Evolutionary conservation across 2,329 filamentous ascomycete species (phyloP).

Genomic region (Tolypocladium pustulatum): DNA sequence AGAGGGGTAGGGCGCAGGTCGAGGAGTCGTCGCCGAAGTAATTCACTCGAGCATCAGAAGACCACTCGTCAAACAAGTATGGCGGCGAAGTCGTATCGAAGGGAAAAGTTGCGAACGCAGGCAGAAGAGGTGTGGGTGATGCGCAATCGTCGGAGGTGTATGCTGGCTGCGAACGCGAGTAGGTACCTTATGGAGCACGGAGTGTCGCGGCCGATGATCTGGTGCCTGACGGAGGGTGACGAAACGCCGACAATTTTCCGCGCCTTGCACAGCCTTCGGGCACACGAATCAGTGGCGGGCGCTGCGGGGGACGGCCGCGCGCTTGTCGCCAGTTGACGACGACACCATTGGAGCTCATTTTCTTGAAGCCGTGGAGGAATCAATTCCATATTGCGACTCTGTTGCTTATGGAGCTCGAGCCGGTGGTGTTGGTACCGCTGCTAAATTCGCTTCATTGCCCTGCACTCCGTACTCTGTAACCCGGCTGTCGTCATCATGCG

Average conservation of each 20-base stretch:
- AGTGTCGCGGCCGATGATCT: conserved; percentile 1
- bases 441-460: neutral
- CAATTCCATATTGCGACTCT: neutral
- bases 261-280: conserved; percentile 15
- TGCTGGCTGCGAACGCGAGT: conserved; percentile 4
- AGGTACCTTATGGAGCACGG: conserved; percentile 1
- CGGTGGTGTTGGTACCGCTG: neutral
- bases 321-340: neutral
- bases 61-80: conserved; percentile 3
- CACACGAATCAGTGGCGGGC: conserved; percentile 13
- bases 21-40: conserved; percentile 4
- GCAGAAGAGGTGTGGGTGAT: neutral
- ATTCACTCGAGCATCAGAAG: conserved; percentile 16
- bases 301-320: conserved; percentile 9
- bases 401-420: neutral
- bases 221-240: conserved; percentile 24
- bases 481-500: neutral
- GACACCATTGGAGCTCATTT: neutral
- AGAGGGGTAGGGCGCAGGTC: conserved; percentile 1
- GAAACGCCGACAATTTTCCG: conserved; percentile 26
- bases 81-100: neutral
- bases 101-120: neutral
- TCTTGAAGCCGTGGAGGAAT: neutral
- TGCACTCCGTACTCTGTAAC: neutral
- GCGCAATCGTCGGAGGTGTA: neutral